phyloP scores from a whole-genome alignment of 352 stramenopile species.

The Lagenidium sp. region DNA sequence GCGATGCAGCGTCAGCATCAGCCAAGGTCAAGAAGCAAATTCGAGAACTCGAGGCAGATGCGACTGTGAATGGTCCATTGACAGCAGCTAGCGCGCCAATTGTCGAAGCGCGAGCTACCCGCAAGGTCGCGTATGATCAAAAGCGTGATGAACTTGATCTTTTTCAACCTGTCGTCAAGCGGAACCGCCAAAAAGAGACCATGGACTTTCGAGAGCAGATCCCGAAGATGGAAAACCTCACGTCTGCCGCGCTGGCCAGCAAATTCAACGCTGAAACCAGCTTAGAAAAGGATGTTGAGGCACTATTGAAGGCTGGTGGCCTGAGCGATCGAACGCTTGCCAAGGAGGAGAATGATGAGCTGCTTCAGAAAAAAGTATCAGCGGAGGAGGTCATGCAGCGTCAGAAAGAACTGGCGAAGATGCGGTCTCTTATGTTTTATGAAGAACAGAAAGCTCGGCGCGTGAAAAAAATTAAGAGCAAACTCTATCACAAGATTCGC shows the following conservation, averaged over 20 bases:
- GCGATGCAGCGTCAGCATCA: constrained; percentile 14
- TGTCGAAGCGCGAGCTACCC: constrained; percentile 76
- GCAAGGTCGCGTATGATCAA: constrained; percentile 87
- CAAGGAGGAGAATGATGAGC: constrained; percentile 60
- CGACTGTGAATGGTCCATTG: constrained; percentile 40
- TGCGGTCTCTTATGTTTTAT: constrained; percentile 97
- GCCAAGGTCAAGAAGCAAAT: constrained; percentile 71
- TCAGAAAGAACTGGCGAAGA: constrained; percentile 92
- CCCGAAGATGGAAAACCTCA: constrained; percentile 66
- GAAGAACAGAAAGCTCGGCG: constrained; percentile 97
- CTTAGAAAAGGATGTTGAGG: constrained; percentile 82
- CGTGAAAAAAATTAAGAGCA: constrained; percentile 99
- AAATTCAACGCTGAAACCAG: constrained; percentile 91
- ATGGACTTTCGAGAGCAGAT: constrained; percentile 92
- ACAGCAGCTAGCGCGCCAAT: constrained; percentile 63
- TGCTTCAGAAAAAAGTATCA: constrained; percentile 65
- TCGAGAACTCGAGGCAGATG: constrained; percentile 51
- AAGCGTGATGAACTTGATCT: constrained; percentile 83
- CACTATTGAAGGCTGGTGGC: constrained; percentile 48
- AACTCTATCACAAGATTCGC: constrained; percentile 97
- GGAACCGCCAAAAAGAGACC: constrained; percentile 92
- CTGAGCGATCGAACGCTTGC: constrained; percentile 42
- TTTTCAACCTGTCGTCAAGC: constrained; percentile 87
- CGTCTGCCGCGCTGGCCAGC: constrained; percentile 75
- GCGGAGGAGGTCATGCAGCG: constrained; percentile 73